phyloP scores from a whole-genome alignment of 139 green algal genomes.

The Prasinococcaceae sp. region DNA sequence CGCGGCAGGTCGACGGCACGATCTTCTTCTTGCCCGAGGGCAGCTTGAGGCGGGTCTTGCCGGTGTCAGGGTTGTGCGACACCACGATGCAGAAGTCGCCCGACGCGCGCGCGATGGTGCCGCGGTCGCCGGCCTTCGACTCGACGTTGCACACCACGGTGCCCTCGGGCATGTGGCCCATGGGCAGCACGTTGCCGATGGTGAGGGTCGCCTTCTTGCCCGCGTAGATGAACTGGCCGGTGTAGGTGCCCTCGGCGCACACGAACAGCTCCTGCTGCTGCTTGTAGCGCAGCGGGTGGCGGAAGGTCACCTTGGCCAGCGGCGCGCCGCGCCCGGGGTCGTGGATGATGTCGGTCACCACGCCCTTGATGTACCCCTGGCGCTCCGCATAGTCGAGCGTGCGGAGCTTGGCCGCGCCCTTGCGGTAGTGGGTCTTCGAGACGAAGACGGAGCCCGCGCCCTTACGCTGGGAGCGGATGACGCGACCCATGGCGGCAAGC shows the following conservation, averaged over 20 bases:
- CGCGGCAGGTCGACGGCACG: constrained; percentile 75
- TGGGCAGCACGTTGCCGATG: constrained; percentile 93
- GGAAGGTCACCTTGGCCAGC: constrained; percentile 84
- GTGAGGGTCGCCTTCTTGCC: constrained; percentile 87
- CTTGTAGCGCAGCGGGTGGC: constrained; percentile 79
- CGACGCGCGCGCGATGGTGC: constrained; percentile 73
- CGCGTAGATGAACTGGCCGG: constrained; percentile 94
- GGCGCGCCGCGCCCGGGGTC: constrained; percentile 89
- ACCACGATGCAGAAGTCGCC: constrained; percentile 97
- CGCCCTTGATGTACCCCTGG: constrained; percentile 46
- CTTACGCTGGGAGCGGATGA: constrained; percentile 96
- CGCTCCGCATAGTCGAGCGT: constrained; percentile 32
- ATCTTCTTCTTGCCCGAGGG: constrained; percentile 97
- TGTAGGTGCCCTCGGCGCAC: constrained; percentile 90
- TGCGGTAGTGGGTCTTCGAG: constrained; percentile 86
- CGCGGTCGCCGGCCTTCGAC: constrained; percentile 83
- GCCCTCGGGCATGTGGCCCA: constrained; percentile 94
- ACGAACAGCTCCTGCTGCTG: constrained; percentile 94
- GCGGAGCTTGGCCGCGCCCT: constrained; percentile 82
- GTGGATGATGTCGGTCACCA: constrained; percentile 95
- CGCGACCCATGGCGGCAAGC: constrained; percentile 72
- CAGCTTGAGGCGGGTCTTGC: constrained; percentile 96
- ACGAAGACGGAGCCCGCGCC: constrained; percentile 88
- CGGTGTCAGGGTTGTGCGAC: constrained; percentile 90
- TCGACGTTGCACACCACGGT: constrained; percentile 98